Base-by-base conservation (phyloP, 306 rosid species). In the Cicer cuneatum region DNA sequence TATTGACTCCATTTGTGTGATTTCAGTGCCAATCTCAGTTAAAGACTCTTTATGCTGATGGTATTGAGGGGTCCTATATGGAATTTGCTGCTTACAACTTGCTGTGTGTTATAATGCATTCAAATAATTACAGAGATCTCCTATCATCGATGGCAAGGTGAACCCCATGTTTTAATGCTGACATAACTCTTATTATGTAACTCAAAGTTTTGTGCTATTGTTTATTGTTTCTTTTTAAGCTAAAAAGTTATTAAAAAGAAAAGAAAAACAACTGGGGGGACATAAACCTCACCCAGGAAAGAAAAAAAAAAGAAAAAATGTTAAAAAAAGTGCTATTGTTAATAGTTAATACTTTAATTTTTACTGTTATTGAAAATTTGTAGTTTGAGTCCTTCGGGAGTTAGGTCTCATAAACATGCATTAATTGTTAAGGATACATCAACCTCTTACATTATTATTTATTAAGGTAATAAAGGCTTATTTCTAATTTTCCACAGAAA, bases 11-110 rank as follows among this genome's bases (percentile, higher is more conserved):
- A 61, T 80, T 69, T 74, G 60, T 85, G 72, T 80, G 82, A 68
- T 89, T 83, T 65, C 90, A 95, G 98, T 95, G 99, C 83, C 97
- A 89, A 73, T 92, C 98, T 61, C 99, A 92, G 89, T 74, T 95
- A 77, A 80, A 76, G 82, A 81, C 89, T 60, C 90, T 95, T 18
- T 95, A 95, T 76, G 92, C 90, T 2, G 99, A 95, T 59, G 99
- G 99, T 74, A 90, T 89, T 78, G 84, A 86, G 82, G 98, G 99
- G 62, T 95, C 91, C 24, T 74, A 84, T 76, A 85, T 95, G 98
- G 99, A 95, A 82, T 95, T 95, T 84, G 85, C 98, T 81, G 99
- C 98, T 5, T 95, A 95, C 91, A 87, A 89, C 90, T 83, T 95
- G 80, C 97, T 95, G 24, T 95, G 97, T 80, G 98, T 88, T 19